These are phyloP conservation scores for Fusarium siculi DNA, from an alignment of 2,329 filamentous ascomycete genomes.

Conservation along the genomic window DNA sequence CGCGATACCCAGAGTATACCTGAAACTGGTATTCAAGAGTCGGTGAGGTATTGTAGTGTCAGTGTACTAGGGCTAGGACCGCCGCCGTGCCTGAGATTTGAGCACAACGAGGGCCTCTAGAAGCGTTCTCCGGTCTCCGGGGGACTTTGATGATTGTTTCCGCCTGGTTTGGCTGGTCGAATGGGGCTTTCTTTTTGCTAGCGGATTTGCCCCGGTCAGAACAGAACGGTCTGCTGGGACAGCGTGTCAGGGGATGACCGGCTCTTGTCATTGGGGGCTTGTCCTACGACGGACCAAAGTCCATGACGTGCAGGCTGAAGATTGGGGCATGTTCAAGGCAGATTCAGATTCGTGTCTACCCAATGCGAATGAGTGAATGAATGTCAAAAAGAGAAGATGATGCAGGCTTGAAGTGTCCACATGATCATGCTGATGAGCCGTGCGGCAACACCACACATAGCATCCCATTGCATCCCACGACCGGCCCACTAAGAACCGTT, in stretches of 20 bases:
- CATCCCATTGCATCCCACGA: not conserved
- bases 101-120: constrained; percentile 20
- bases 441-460: not conserved
- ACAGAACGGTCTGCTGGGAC: constrained; percentile 20
- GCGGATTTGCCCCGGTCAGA: constrained; percentile 11
- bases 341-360: not conserved
- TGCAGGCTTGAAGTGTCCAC: constrained; percentile 6
- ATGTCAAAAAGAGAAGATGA: not conserved
- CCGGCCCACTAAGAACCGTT: constrained; percentile 30
- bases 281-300: constrained; percentile 12
- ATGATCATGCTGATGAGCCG: constrained; percentile 22
- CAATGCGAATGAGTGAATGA: not conserved
- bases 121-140: constrained; percentile 24
- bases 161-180: constrained; percentile 27
- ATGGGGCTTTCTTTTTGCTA: constrained; percentile 25
- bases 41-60: constrained; percentile 22
- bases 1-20: constrained; percentile 30
- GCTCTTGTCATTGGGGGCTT: constrained; percentile 23
- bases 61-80: constrained; percentile 17
- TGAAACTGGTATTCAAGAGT: constrained; percentile 17
- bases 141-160: constrained; percentile 33
- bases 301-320: constrained; percentile 28
- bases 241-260: constrained; percentile 23
- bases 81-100: constrained; percentile 21
- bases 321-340: constrained; percentile 1